Conservation (phyloP, 306 rosid species). For the Ochetophila trinervis region DNA sequence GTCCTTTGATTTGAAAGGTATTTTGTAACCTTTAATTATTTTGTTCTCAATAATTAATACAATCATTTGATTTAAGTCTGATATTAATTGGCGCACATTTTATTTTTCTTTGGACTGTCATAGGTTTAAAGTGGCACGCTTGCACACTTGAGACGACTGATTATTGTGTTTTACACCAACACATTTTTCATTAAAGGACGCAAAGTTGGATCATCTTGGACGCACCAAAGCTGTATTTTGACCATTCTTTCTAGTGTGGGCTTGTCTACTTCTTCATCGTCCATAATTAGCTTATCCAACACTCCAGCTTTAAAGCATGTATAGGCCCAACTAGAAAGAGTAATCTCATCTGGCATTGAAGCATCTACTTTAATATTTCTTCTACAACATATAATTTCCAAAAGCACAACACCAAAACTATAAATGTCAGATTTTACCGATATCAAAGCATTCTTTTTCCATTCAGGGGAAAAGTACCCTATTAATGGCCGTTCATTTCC, state of each 20-base stretch:
- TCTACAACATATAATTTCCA: conserved; percentile 34
- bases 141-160: no score
- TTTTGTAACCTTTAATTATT: no score
- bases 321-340: conserved; percentile 5
- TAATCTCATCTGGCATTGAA: conserved; percentile 5
- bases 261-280: not conserved
- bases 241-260: conserved; percentile 1
- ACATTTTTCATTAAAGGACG: conserved; percentile 10
- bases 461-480: conserved; percentile 65
- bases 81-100: no score
- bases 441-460: conserved; percentile 45
- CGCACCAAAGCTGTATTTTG: conserved; percentile 6
- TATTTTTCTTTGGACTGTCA: no score
- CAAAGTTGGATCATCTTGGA: conserved; percentile 6
- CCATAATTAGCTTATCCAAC: not conserved
- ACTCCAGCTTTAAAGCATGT: not conserved
- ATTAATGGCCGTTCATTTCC: conserved; percentile 38
- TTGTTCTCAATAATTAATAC: no score
- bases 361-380: not conserved
- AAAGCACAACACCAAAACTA: conserved; percentile 49
- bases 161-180: no score
- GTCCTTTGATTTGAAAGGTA: no score
- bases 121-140: no score
- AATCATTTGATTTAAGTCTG: no score
- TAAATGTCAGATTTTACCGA: conserved; percentile 57